Evolutionary conservation across 331 rosid species (phyloP), one percentile per base, ranked within the genome.

Genomic region (Cydonia oblonga): DNA sequence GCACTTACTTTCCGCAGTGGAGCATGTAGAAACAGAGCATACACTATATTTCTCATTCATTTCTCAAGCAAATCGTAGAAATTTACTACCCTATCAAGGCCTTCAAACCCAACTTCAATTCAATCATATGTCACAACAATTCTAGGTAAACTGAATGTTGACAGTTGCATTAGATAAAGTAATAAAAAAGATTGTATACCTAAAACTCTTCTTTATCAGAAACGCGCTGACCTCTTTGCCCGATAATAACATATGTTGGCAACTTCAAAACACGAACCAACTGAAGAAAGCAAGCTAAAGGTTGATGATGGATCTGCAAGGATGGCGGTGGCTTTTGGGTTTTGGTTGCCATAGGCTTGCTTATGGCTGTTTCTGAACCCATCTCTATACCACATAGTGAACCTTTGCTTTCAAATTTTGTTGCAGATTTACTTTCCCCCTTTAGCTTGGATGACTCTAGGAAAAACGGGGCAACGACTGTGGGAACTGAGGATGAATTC

Each of bases 251-350:
- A 78, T 77, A 78, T 75, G 85, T 77, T 46, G 97, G 90, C 52
- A 90, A 77, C 76, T 82, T 76, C 83, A 76, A 78, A 42, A 83
- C 76, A 28, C 81, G 84, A 49, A 82, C 81, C 78, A 92, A 78
- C 75, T 90, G 97, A 77, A 82, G 89, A 71, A 88, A 76, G 82
- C 95, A 92, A 66, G 95, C 90, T 28, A 84, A 69, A 29, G 74
- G 78, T 84, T 90, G 96, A 56, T 85, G 75, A 78, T 85, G 89
- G 4, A 28, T 82, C 84, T 33, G 84, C 59, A 86, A 69, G 1
- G 89, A 64, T 15, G 84, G 38, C 44, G 88, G 83, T 38, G 79
- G 81, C 73, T 85, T 81, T 82, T 79, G 85, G 60, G 89, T 87
- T 81, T 75, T 84, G 73, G 82, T 66, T 53, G 40, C 70, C 75